phyloP scores from a whole-genome alignment of 202 grass and related monocot genomes.

The Setaria italica region DNA sequence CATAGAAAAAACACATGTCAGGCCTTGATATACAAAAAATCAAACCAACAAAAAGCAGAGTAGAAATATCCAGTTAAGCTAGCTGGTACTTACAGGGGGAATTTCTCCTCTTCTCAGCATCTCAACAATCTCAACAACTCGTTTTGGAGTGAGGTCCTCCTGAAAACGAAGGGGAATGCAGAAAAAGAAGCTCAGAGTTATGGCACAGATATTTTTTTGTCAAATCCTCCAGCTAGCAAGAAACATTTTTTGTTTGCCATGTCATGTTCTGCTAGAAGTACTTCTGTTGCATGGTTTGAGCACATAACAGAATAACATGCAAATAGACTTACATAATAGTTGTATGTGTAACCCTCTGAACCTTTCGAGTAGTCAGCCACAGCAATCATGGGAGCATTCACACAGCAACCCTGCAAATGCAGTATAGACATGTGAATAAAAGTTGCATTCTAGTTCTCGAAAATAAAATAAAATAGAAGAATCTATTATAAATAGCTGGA shows the following conservation, averaged over 20 bases:
- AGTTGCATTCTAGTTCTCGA: background rate
- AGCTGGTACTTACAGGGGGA: conserved; percentile 68
- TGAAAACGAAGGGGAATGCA: conserved; percentile 22
- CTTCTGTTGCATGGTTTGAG: background rate
- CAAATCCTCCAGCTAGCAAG: background rate
- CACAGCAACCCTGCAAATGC: conserved; percentile 84
- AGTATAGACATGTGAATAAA: conserved; percentile 13
- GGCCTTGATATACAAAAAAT: conserved; percentile 15
- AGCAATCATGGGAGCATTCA: conserved; percentile 97
- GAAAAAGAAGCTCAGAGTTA: background rate
- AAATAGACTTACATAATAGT: conserved; percentile 87
- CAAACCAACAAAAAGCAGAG: conserved; percentile 25
- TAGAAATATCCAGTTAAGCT: conserved; percentile 28
- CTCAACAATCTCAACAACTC: conserved; percentile 91
- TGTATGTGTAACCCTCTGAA: conserved; percentile 90
- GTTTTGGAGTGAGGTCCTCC: conserved; percentile 89
- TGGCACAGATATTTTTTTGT: background rate
- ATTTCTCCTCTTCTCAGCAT: conserved; percentile 89
- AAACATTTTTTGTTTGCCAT: background rate
- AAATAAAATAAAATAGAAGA: background rate
- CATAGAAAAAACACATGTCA: background rate
- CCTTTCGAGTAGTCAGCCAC: conserved; percentile 94
- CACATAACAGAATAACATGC: background rate
- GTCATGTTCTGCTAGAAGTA: background rate
- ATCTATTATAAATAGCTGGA: background rate